Conservation (phyloP, 2,329 filamentous ascomycete genomes). For the Fusarium piperis region DNA sequence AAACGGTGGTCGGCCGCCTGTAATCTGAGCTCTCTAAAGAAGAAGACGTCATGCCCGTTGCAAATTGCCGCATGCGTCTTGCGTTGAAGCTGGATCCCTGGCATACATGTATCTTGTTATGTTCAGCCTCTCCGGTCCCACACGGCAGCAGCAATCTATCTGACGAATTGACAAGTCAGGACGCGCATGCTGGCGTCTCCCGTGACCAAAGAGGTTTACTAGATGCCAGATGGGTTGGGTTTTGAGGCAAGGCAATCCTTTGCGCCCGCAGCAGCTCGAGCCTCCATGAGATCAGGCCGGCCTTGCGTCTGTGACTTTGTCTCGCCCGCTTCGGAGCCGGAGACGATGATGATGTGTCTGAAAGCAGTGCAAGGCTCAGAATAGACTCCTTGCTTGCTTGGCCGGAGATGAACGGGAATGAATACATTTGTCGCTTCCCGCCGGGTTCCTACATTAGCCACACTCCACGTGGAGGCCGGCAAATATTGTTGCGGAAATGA, state of each 20-base stretch:
- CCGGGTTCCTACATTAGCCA: constrained; percentile 20
- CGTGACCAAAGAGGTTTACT: background rate
- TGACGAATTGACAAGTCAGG: background rate
- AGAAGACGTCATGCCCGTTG: constrained; percentile 13
- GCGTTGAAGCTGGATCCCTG: background rate
- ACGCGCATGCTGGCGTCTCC: background rate
- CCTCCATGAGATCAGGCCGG: background rate
- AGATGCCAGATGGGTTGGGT: background rate
- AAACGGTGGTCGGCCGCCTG: background rate
- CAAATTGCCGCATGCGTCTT: constrained; percentile 16
- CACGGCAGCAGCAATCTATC: background rate
- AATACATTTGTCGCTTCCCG: background rate
- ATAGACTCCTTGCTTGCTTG: background rate
- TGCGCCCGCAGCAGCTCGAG: background rate
- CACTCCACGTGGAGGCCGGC: constrained; percentile 4
- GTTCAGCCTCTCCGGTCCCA: background rate
- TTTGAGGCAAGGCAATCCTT: background rate
- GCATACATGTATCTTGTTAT: background rate
- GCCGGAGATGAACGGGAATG: constrained; percentile 23
- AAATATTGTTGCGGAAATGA: constrained; percentile 4
- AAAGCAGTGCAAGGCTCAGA: background rate
- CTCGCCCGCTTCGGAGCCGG: constrained; percentile 20
- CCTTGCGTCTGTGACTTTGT: constrained; percentile 1
- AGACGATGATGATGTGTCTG: background rate
- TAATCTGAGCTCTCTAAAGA: constrained; percentile 12